Percentiles rank a stretch among this genome's conserved stretches.
Evolutionary conservation across 179 eudicot species (phyloP).

Genomic region (Vitellaria paradoxa): DNA sequence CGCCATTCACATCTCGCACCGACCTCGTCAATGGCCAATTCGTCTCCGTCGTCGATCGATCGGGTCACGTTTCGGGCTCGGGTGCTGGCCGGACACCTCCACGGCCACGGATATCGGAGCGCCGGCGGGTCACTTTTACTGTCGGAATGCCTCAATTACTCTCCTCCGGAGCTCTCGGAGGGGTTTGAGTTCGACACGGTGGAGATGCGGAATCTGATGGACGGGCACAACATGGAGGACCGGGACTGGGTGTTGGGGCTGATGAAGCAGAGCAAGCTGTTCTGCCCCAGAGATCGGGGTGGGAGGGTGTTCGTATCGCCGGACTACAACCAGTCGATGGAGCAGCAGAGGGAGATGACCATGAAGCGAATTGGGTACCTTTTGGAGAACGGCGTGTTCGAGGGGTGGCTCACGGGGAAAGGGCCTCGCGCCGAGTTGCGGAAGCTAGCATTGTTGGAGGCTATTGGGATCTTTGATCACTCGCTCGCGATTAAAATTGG

Average conservation of each 20-base stretch:
- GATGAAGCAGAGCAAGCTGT: constrained; percentile 50
- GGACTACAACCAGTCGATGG: constrained; percentile 78
- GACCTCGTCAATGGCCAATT: constrained; percentile 12
- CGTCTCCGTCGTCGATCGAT: constrained; percentile 22
- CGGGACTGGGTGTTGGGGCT: constrained; percentile 77
- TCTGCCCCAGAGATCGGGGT: constrained; percentile 55
- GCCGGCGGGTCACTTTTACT: constrained; percentile 19
- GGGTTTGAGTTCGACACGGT: constrained; percentile 40
- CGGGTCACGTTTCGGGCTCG: constrained; percentile 41
- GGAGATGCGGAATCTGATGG: constrained; percentile 52
- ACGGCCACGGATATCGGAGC: neutral
- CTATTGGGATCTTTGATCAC: constrained; percentile 64
- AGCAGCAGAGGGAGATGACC: constrained; percentile 80
- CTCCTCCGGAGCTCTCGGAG: constrained; percentile 57
- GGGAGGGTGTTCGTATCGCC: constrained; percentile 49
- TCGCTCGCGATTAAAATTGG: constrained; percentile 77
- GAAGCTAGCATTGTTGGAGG: constrained; percentile 67
- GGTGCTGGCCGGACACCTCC: constrained; percentile 49
- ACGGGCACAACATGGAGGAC: constrained; percentile 59
- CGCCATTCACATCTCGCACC: neutral
- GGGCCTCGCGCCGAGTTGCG: constrained; percentile 53
- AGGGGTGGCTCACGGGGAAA: constrained; percentile 57
- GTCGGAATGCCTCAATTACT: constrained; percentile 53
- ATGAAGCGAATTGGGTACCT: constrained; percentile 57
- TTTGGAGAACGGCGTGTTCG: constrained; percentile 50